Evolutionary conservation across 805 yeast genomes (phyloP).

Genomic region (Isabelozyma pseudorhagii): DNA sequence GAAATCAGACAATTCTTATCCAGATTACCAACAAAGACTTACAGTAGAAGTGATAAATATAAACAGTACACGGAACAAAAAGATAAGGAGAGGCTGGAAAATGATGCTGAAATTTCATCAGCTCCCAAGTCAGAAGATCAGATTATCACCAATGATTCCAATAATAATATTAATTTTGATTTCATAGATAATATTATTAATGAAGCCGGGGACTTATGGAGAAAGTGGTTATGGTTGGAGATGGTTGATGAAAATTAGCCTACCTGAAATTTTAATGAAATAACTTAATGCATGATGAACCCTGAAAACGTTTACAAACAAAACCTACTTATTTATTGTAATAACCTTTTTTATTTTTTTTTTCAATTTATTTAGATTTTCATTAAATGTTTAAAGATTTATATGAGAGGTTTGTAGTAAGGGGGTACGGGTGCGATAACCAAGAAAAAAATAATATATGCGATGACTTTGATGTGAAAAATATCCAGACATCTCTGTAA

Average conservation of each 20-base stretch:
- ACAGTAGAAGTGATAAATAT: constrained; percentile 29
- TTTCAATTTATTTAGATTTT: not conserved
- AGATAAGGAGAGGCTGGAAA: constrained; percentile 12
- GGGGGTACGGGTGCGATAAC: not conserved
- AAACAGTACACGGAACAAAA: constrained; percentile 26
- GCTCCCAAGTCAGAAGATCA: constrained; percentile 4
- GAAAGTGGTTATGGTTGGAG: constrained; percentile 67
- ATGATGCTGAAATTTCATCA: not conserved
- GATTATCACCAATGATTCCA: constrained; percentile 27
- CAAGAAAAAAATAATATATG: not conserved
- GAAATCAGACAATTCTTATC: constrained; percentile 80
- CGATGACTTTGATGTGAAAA: not conserved
- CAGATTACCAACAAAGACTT: constrained; percentile 48
- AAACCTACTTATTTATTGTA: not conserved
- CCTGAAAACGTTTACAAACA: not conserved
- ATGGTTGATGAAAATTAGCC: constrained; percentile 27
- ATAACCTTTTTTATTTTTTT: not conserved
- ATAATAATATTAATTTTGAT: constrained; percentile 40
- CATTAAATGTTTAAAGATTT: not conserved
- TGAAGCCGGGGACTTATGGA: constrained; percentile 86
- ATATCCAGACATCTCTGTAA: not conserved
- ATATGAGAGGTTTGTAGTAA: not conserved
- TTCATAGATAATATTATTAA: constrained; percentile 71
- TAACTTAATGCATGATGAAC: not conserved
- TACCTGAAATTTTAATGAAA: not conserved